phyloP scores from a whole-genome alignment of 106 monocot species.

The Ottelia alismoides region DNA sequence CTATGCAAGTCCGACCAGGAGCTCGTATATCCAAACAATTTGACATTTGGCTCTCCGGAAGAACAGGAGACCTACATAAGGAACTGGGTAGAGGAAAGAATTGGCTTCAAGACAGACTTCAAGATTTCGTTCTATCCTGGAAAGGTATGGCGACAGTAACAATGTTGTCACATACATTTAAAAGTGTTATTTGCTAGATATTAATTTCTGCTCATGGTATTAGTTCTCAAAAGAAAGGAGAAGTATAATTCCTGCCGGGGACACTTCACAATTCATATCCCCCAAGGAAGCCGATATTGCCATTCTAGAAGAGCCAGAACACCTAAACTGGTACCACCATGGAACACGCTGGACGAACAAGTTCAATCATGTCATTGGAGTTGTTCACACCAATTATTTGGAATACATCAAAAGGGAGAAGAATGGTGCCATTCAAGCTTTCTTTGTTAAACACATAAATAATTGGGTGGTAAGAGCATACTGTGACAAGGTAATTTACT shows the following conservation, averaged over 20 bases:
- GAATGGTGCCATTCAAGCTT: slow-evolving; percentile 89
- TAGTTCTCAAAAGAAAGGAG: slow-evolving; percentile 91
- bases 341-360: slow-evolving; percentile 98
- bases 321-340: slow-evolving; percentile 99
- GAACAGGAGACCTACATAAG: slow-evolving; percentile 92
- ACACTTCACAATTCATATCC: slow-evolving; percentile 87
- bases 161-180: neutral
- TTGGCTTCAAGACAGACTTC: slow-evolving; percentile 84
- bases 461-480: slow-evolving; percentile 81
- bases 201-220: slow-evolving; percentile 7
- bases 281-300: slow-evolving; percentile 94
- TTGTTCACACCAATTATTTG: slow-evolving; percentile 98
- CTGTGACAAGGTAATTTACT: slow-evolving; percentile 75
- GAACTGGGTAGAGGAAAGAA: slow-evolving; percentile 84
- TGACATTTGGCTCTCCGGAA: slow-evolving; percentile 73
- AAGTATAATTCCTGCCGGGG: slow-evolving; percentile 95
- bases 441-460: slow-evolving; percentile 93
- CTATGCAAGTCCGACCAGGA: slow-evolving; percentile 91
- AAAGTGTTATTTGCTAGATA: neutral
- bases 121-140: slow-evolving; percentile 98
- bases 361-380: slow-evolving; percentile 92
- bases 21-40: slow-evolving; percentile 75
- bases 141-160: slow-evolving; percentile 40
- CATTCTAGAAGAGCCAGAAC: slow-evolving; percentile 96
- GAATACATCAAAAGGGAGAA: slow-evolving; percentile 99